Evolutionary conservation across 2,329 filamentous ascomycete genomes (phyloP), one percentile per base, ranked within the genome.

Genomic region (Metarhizium sp.): DNA sequence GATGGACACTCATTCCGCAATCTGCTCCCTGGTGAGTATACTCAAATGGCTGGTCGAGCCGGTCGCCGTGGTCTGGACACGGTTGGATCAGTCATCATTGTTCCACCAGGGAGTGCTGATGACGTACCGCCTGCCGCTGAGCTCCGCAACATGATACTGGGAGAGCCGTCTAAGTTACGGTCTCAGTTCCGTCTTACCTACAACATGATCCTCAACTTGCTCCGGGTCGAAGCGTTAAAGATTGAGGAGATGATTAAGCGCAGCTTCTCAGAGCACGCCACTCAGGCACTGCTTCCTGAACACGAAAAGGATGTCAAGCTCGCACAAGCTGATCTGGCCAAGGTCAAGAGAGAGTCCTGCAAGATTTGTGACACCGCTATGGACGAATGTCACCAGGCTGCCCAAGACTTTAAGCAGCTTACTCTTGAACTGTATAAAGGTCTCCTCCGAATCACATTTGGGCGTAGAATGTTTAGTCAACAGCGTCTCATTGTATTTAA

Each of bases 171-270:
- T 30, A 97, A 97, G 73, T 80, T 99, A 51, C 84, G 91, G 50
- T 97, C 92, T 6, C 94, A 99, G 67, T 99, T 99, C 77, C 84
- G 94, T 58, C 78, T 99, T 50, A 99, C 95, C 0, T 99, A 99
- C 77, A 99, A 97, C 73, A 99, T 99, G 94, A 99, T 99, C 58
- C 76, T 99, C 34, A 99, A 97, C 66, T 77, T 99, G 36, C 78
- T 99, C 51, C 87, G 94, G 40, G 94, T 99, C 2, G 94, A 99
- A 70, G 94, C 94, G 2, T 74, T 99, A 61, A 97, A 96, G 75
- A 97, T 99, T 63, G 94, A 99, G 69, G 94, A 99, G 72, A 99
- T 99, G 94, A 99, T 99, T 76, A 99, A 99, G 79, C 87, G 94
- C 61, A 96, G 92, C 69, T 99, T 99, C 77, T 96, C 92, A 53